These are phyloP conservation scores for Diutina neorugosa DNA, from an alignment of 1,139 yeast species.

Conservation along the genomic window DNA sequence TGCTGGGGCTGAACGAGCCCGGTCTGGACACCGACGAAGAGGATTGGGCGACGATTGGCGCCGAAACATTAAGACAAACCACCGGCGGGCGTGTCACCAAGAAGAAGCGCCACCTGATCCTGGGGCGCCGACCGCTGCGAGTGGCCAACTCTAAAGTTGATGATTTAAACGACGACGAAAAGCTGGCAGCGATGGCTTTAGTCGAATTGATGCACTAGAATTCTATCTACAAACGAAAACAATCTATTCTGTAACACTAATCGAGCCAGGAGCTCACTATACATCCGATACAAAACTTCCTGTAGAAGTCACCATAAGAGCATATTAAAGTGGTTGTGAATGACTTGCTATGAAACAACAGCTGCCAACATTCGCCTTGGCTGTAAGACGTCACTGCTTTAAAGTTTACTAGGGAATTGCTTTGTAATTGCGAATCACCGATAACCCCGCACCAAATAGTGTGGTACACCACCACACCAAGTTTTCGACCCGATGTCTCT, in stretches of 20 bases:
- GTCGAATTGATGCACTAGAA: constrained; percentile 35
- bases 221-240: not conserved
- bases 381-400: not conserved
- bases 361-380: too few species aligned
- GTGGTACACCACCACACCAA: too few species aligned
- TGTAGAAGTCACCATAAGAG: too few species aligned
- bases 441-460: not conserved
- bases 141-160: constrained; percentile 1
- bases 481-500: too few species aligned
- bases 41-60: constrained; percentile 88
- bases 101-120: constrained; percentile 6
- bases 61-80: constrained; percentile 33
- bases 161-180: constrained; percentile 23
- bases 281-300: too few species aligned
- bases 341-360: not conserved
- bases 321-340: too few species aligned
- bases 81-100: not conserved
- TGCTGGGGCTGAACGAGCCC: constrained; percentile 4
- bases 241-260: not conserved
- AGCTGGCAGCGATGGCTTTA: constrained; percentile 50
- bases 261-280: not conserved
- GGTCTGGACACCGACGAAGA: constrained; percentile 73
- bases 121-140: constrained; percentile 6
- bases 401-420: not conserved
- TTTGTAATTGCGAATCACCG: not conserved